Base-by-base conservation (phyloP, 164 flowering plant species). In the Euptelea pleiosperma region DNA sequence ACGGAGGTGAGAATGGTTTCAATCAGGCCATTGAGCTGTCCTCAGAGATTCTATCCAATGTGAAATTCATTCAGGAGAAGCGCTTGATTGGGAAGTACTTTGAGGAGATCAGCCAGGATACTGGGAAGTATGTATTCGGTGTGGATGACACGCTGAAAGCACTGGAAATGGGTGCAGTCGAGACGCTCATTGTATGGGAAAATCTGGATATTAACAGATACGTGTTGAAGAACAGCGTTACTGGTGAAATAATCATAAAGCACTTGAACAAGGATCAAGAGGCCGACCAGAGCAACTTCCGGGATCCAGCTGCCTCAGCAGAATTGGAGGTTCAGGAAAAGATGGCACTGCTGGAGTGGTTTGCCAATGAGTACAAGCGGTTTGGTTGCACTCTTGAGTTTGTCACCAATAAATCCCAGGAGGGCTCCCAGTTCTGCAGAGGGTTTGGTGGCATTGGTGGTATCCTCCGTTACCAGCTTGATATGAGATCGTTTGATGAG, bases 1-100 rank as follows among this genome's bases (percentile, higher is more conserved):
- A n/a, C n/a, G n/a, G n/a, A n/a, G n/a, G n/a, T n/a, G n/a, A n/a
- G n/a, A n/a, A n/a, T n/a, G n/a, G n/a, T n/a, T n/a, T n/a, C 41
- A 52, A 52, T 52, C 56, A 52, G 39, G 57, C 57, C 19, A 54
- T 54, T 37, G 57, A 54, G 44, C 57, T 54, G 14, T 54, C 57
- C 8, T 39, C 57, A 15, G 57, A 54, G 44, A 54, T 54, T 54
- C 25, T 51, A 4, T 31, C 55, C 24, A 51, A 51, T 19, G 55
- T 51, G 36, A 51, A 51, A 24, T 51, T 51, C 29, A 34, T 51
- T 21, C 55, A 51, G 36, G 55, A 51, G 55, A 51, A 51, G 55
- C 55, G 55, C 12, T 51, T 51, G 55, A 51, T 51, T 51, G 55
- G 55, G 14, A 48, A 48, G 52, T 48, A 48, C 6, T 48, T 48